These are phyloP conservation scores for Lachancea quebecensis DNA, from an alignment of 805 yeast genomes.

Conservation along the genomic window DNA sequence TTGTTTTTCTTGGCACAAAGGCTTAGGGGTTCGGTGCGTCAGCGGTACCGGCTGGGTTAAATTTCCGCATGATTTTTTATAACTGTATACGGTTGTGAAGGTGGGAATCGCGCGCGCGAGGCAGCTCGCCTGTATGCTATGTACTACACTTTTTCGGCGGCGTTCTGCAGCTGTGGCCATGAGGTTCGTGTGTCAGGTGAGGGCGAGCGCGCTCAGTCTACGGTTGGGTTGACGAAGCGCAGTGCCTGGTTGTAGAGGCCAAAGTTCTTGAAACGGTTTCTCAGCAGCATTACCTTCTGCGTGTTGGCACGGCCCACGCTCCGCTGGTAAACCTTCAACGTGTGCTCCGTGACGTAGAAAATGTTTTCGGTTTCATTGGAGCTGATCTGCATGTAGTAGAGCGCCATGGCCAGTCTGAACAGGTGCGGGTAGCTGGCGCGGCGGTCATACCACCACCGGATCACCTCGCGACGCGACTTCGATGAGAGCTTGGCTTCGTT, in stretches of 20 bases:
- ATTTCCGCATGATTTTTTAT: too few species aligned
- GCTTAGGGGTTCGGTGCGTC: too few species aligned
- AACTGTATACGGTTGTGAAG: too few species aligned
- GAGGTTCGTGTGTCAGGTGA: too few species aligned
- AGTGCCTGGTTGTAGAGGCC: slow-evolving; percentile 6
- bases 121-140: too few species aligned
- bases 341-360: slow-evolving; percentile 4
- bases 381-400: slow-evolving; percentile 9
- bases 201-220: not conserved
- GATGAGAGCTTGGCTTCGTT: slow-evolving; percentile 1
- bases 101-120: too few species aligned
- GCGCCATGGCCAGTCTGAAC: slow-evolving; percentile 7
- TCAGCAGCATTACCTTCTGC: slow-evolving; percentile 5
- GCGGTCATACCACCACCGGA: slow-evolving; percentile 9
- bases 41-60: too few species aligned
- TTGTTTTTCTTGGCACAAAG: too few species aligned
- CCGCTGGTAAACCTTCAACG: slow-evolving; percentile 2
- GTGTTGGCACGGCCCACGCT: slow-evolving; percentile 4
- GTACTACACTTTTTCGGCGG: too few species aligned
- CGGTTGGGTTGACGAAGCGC: slow-evolving; percentile 3
- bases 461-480: slow-evolving; percentile 2
- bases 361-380: slow-evolving; percentile 6
- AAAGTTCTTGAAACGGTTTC: slow-evolving; percentile 8
- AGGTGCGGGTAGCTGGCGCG: slow-evolving; percentile 6
- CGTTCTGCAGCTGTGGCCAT: too few species aligned